Base-by-base conservation (phyloP, 352 stramenopile species). In the Globisporangium okanoganense region DNA sequence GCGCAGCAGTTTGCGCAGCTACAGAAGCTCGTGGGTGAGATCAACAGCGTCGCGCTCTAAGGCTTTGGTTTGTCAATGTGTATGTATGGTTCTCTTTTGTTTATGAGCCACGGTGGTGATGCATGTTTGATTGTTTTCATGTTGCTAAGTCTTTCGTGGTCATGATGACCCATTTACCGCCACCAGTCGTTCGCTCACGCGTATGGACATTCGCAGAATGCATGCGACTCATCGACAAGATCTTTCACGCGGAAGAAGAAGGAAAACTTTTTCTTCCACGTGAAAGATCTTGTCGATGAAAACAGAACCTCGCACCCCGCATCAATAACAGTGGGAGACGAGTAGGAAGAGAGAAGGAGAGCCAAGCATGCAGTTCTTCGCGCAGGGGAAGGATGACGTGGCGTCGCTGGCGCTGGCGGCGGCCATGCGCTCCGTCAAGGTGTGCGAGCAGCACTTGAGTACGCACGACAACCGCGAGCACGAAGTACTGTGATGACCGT, bases 341-440 rank as follows among this genome's bases (percentile, higher is more conserved):
- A 33, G 29, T 16, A 54, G 16, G 5, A n/a, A 44, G 41, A 1
- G 2, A 53, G 8, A 35, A 22, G 20, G 24, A 33, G 3, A 38
- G 54, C 33, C 13, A 8, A 14, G 18, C 24, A 82, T 82, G 73
- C 73, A 82, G 62, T 77, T 79, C 58, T 75, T 82, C 50, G 43
- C 66, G 5, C 56, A 70, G 36, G 48, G 50, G 6, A 75, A 76
- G 36, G 71, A 78, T 8, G 72, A 72, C 33, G 25, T 76, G 7
- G 44, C 63, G 29, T 53, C 61, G 5, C 57, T 62, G 43, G 73
- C 69, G 33, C 56, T 79, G 14, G 55, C 66, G n/a, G 60, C 64
- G 20, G 71, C 71, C 12, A 79, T 75, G 69, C 71, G 73, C 16
- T 67, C 73, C 27, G 43, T 75, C 25, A 56, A 66, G 41, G 56